Conservation (phyloP, 2,329 filamentous ascomycete genomes). For the Beauveria pseudobassiana region DNA sequence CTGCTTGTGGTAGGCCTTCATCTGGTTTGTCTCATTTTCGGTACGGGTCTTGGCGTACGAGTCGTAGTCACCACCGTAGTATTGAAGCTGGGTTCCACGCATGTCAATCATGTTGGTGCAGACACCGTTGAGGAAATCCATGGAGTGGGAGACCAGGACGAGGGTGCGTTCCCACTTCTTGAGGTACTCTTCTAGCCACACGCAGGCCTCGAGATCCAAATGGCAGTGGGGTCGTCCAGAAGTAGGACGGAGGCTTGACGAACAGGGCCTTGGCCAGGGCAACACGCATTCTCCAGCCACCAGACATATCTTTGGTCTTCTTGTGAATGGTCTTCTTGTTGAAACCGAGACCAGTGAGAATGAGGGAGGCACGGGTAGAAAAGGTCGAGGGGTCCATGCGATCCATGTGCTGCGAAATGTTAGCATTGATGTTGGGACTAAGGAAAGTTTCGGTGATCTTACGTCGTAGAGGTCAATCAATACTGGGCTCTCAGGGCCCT, state of each 20-base stretch:
- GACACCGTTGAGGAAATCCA: slow-evolving; percentile 99
- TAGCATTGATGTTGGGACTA: slow-evolving; percentile 5
- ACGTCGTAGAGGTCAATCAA: slow-evolving; percentile 95
- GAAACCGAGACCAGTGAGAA: slow-evolving; percentile 97
- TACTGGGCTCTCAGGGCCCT: slow-evolving; percentile 84
- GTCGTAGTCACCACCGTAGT: slow-evolving; percentile 99
- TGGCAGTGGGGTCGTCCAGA: slow-evolving; percentile 98
- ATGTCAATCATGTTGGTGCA: slow-evolving; percentile 99
- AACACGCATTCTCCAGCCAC: slow-evolving; percentile 99
- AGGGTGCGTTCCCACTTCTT: slow-evolving; percentile 99
- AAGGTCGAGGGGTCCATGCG: slow-evolving; percentile 98
- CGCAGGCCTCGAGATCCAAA: slow-evolving; percentile 97
- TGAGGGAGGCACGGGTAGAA: slow-evolving; percentile 88
- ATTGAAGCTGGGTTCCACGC: slow-evolving; percentile 78
- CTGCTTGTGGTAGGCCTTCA: slow-evolving; percentile 98
- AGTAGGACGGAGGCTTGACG: slow-evolving; percentile 91
- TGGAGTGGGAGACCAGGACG: slow-evolving; percentile 91
- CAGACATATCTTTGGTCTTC: slow-evolving; percentile 99
- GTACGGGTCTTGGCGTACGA: slow-evolving; percentile 89
- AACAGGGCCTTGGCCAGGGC: slow-evolving; percentile 95
- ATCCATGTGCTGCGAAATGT: slow-evolving; percentile 72
- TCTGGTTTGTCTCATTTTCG: slow-evolving; percentile 96
- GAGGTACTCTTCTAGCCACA: slow-evolving; percentile 99
- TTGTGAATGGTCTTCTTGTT: slow-evolving; percentile 97
- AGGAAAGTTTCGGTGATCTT: slow-evolving; percentile 28